Conservation (phyloP, 345 rosid species). For the Brassica nigra region DNA sequence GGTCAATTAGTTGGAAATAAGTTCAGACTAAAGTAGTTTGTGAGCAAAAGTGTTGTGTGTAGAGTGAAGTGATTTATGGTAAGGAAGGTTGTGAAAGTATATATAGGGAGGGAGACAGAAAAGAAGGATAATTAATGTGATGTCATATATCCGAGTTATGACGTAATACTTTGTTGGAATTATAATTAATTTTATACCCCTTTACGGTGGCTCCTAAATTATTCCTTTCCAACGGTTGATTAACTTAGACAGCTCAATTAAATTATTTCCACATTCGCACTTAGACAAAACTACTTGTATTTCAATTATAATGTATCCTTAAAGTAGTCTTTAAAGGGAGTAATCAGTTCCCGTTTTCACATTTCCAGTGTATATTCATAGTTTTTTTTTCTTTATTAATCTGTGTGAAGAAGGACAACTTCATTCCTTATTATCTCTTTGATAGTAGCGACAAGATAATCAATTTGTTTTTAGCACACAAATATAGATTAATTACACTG, state of each 20-base stretch:
- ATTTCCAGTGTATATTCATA: conserved; percentile 6
- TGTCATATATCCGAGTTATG: conserved; percentile 16
- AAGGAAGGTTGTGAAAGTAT: conserved; percentile 17
- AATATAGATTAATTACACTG: background rate
- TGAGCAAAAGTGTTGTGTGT: conserved; percentile 11
- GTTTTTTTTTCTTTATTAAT: background rate
- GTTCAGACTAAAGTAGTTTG: conserved; percentile 9
- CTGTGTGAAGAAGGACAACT: background rate
- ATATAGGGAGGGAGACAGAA: conserved; percentile 16
- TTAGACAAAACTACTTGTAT: conserved; percentile 18
- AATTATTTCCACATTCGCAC: conserved; percentile 37
- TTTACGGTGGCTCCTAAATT: conserved; percentile 38
- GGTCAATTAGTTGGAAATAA: conserved; percentile 19
- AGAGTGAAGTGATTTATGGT: conserved; percentile 36
- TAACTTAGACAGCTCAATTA: conserved; percentile 34
- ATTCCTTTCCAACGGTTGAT: conserved; percentile 40
- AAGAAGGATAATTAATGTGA: conserved; percentile 11
- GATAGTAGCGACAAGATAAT: background rate
- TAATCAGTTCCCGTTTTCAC: conserved; percentile 29
- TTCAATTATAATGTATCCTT: conserved; percentile 4
- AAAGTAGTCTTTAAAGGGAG: conserved; percentile 19
- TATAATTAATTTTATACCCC: conserved; percentile 4
- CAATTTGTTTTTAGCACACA: background rate
- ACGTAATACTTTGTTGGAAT: background rate
- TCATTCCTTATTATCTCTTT: background rate